Evolutionary conservation across 495 filamentous ascomycete genomes (phyloP).

Genomic region (Podospora fimiseda): DNA sequence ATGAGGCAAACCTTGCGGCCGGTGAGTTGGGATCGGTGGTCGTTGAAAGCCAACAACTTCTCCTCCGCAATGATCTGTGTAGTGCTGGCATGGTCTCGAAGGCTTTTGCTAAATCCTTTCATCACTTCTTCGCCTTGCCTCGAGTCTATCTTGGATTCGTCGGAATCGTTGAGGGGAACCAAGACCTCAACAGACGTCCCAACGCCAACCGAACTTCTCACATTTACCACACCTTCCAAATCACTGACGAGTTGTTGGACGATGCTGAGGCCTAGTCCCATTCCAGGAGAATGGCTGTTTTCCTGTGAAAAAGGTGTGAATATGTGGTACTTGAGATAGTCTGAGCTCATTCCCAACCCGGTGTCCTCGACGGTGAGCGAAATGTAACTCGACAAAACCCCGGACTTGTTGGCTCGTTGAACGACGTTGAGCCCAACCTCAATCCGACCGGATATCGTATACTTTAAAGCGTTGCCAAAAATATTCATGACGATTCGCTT

Average conservation of each 20-base stretch:
- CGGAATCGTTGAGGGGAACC: constrained; percentile 32
- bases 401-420: constrained; percentile 5
- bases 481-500: constrained; percentile 72
- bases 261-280: constrained; percentile 64
- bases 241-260: constrained; percentile 58
- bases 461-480: constrained; percentile 79
- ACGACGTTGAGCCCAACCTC: constrained; percentile 46
- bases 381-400: constrained; percentile 1
- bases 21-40: background rate
- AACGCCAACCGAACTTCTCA: constrained; percentile 29
- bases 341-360: constrained; percentile 60
- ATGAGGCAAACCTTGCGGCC: constrained; percentile 24
- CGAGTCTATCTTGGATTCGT: too few species aligned
- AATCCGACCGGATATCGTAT: constrained; percentile 62
- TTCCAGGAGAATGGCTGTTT: constrained; percentile 55
- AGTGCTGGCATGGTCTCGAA: constrained; percentile 13
- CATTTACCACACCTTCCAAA: constrained; percentile 53
- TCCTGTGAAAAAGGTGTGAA: constrained; percentile 72
- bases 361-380: constrained; percentile 51
- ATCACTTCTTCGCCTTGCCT: too few species aligned
- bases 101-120: constrained; percentile 23
- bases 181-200: constrained; percentile 41
- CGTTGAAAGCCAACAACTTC: background rate
- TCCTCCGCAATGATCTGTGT: background rate
- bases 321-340: constrained; percentile 59